Evolutionary conservation across 345 rosid species (phyloP).

Genomic region (Rhizophora apiculata): DNA sequence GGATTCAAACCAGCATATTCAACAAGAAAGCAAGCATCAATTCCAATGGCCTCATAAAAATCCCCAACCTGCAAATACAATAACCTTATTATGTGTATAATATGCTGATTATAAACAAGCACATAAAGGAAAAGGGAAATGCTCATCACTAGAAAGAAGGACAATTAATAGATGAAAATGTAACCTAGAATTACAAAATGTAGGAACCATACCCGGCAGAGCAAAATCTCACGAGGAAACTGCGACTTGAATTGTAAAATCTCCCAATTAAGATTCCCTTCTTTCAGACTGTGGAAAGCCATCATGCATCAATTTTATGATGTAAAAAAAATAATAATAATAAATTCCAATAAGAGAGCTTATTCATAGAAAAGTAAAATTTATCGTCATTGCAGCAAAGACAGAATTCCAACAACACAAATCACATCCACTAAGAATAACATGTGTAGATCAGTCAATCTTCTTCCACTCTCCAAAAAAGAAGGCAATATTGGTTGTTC

Average conservation of each 20-base stretch:
- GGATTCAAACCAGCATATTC: constrained; percentile 98
- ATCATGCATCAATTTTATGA: too few species aligned
- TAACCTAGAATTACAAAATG: background rate
- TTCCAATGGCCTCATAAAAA: constrained; percentile 90
- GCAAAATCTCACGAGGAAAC: constrained; percentile 92
- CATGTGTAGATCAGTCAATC: background rate
- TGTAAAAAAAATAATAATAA: too few species aligned
- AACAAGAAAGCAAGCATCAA: constrained; percentile 94
- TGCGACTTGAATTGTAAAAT: constrained; percentile 89
- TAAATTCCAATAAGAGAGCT: too few species aligned
- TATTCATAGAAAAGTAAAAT: too few species aligned
- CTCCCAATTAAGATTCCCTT: constrained; percentile 85
- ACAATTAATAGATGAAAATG: background rate
- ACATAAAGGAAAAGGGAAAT: background rate
- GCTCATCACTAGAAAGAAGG: too few species aligned
- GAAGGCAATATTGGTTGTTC: background rate
- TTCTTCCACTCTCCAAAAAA: background rate
- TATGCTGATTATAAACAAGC: background rate
- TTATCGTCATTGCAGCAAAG: background rate
- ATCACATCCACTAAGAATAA: background rate
- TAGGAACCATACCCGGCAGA: constrained; percentile 70
- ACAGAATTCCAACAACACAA: background rate
- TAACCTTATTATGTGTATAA: background rate
- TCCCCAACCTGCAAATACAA: constrained; percentile 73
- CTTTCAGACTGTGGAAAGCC: constrained; percentile 71